Conservation (phyloP, 495 filamentous ascomycete genomes). For the Tuber indicum region DNA sequence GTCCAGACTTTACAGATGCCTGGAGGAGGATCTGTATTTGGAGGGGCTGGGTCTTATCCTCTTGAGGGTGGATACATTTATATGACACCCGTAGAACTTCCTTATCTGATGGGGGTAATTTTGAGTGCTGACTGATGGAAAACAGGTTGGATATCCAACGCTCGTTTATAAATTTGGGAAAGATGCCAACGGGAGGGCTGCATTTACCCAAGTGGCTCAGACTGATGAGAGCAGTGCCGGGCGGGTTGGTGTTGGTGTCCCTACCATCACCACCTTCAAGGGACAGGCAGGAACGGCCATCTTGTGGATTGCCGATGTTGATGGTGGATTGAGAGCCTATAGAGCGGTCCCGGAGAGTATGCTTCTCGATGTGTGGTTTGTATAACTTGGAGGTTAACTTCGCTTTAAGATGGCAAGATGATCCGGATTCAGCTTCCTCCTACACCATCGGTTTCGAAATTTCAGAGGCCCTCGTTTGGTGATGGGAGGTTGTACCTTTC, state of each 20-base stretch:
- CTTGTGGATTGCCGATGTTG: constrained; percentile 42
- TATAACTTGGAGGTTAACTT: constrained; percentile 44
- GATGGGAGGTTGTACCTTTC: constrained; percentile 47
- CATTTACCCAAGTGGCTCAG: constrained; percentile 42
- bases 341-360: constrained; percentile 43
- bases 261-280: constrained; percentile 43
- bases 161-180: constrained; percentile 42
- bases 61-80: constrained; percentile 51
- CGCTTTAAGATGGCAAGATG: constrained; percentile 44
- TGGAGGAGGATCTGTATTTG: constrained; percentile 45
- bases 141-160: constrained; percentile 33
- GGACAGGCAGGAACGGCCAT: constrained; percentile 42
- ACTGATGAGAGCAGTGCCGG: constrained; percentile 37
- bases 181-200: constrained; percentile 33
- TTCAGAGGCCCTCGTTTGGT: constrained; percentile 49
- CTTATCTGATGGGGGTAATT: constrained; percentile 42
- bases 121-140: constrained; percentile 42
- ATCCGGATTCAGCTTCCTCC: constrained; percentile 44
- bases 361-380: constrained; percentile 31
- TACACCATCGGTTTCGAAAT: constrained; percentile 47
- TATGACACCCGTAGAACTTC: constrained; percentile 43
- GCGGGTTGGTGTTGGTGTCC: constrained; percentile 41
- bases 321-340: constrained; percentile 44
- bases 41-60: constrained; percentile 48
- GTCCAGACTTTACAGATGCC: constrained; percentile 46